Conservation (phyloP, 2,329 filamentous ascomycete genomes). For the Pseudocercospora eumusae region DNA sequence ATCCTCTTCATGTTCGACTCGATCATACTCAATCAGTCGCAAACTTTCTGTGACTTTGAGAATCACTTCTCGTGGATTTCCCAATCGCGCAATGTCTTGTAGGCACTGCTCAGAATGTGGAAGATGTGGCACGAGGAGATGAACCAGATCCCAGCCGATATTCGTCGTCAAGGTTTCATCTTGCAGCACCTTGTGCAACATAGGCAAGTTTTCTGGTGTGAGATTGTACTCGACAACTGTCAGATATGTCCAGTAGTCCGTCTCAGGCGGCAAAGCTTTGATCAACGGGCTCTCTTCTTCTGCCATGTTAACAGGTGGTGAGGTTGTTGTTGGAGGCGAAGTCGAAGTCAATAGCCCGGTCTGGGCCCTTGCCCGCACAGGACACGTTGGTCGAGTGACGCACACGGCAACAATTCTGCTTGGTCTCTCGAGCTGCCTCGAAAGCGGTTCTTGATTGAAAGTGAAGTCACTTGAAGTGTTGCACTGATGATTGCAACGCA, state of each 20-base stretch:
- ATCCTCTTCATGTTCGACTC: constrained; percentile 52
- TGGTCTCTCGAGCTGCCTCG: not conserved
- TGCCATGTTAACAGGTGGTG: constrained; percentile 13
- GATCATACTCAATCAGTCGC: constrained; percentile 60
- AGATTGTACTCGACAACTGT: constrained; percentile 76
- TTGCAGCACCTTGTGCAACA: constrained; percentile 68
- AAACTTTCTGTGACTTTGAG: constrained; percentile 76
- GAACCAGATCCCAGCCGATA: constrained; percentile 82
- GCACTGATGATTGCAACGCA: not conserved
- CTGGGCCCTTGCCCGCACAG: not conserved
- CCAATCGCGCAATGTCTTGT: constrained; percentile 71
- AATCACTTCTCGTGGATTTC: constrained; percentile 79
- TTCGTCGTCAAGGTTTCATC: constrained; percentile 69
- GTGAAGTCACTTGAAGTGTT: not conserved
- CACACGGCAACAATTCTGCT: not conserved
- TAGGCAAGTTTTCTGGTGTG: constrained; percentile 64
- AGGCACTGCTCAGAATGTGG: constrained; percentile 68
- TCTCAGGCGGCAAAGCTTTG: constrained; percentile 60
- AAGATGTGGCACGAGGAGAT: constrained; percentile 68
- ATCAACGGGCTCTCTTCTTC: constrained; percentile 54
- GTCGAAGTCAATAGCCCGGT: constrained; percentile 2
- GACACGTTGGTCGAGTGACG: not conserved
- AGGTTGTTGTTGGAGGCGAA: not conserved
- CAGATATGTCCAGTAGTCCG: constrained; percentile 74
- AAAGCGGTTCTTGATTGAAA: not conserved